Evolutionary conservation across 179 eudicot species (phyloP).

Genomic region (Corrigiola litoralis): DNA sequence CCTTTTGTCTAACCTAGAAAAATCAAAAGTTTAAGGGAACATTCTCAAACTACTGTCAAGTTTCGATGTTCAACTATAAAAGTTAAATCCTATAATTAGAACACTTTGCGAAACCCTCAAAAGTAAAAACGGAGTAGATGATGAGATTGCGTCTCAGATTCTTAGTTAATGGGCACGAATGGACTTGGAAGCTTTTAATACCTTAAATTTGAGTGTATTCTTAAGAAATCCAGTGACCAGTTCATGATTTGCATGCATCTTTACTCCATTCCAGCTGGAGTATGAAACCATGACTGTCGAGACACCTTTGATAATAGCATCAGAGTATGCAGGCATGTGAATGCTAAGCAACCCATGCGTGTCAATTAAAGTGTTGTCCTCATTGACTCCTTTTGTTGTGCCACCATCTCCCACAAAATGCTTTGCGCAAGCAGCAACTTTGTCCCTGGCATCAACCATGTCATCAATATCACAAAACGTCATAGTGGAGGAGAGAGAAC

Average conservation of each 20-base stretch:
- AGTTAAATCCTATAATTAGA: background rate
- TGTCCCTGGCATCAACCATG: conserved; percentile 30
- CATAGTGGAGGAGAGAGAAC: too few relatives aligned
- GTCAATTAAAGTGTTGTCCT: conserved; percentile 37
- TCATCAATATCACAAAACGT: background rate
- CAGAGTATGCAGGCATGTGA: conserved; percentile 50
- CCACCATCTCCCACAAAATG: conserved; percentile 56
- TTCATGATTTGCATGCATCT: conserved; percentile 48
- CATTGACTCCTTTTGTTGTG: conserved; percentile 39
- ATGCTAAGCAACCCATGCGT: conserved; percentile 38
- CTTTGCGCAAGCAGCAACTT: conserved; percentile 52
- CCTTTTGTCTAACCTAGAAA: too few relatives aligned
- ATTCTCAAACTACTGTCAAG: too few relatives aligned
- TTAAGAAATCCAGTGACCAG: conserved; percentile 42
- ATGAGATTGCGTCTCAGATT: background rate
- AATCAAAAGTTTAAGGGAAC: too few relatives aligned
- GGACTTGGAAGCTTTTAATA: conserved; percentile 13
- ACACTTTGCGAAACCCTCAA: background rate
- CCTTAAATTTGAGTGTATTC: conserved; percentile 45
- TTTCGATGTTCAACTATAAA: too few relatives aligned
- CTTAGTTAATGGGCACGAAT: background rate
- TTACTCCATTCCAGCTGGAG: conserved; percentile 52
- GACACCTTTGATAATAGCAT: conserved; percentile 41
- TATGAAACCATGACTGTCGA: conserved; percentile 51
- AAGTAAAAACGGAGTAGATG: background rate